phyloP scores from a whole-genome alignment of 2,329 filamentous ascomycete species.

The Apiospora kogelbergensis region DNA sequence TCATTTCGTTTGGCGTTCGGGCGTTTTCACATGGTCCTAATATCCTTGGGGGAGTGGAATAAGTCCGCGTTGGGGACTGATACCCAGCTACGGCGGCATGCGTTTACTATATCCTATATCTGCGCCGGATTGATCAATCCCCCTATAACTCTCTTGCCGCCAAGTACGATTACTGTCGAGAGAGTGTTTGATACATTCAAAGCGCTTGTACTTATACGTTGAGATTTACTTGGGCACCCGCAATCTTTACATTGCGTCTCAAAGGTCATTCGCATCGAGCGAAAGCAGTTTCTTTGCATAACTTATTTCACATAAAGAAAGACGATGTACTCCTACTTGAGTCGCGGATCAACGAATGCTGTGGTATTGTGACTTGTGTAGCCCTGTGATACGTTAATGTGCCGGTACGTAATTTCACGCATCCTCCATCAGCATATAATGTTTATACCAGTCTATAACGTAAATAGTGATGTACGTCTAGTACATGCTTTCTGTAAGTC shows the following conservation, averaged over 20 bases:
- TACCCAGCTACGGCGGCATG: not conserved
- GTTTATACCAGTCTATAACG: no score
- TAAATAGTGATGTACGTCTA: not conserved
- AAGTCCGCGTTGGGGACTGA: not conserved
- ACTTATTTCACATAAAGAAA: not conserved
- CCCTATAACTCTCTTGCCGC: not conserved
- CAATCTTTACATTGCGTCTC: not conserved
- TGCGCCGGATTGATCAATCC: not conserved
- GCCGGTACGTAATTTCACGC: no score
- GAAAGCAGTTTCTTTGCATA: not conserved
- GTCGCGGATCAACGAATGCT: not conserved
- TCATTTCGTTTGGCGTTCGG: not conserved
- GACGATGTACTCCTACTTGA: not conserved
- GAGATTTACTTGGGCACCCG: not conserved
- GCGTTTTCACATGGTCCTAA: not conserved
- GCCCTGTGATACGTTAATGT: not conserved
- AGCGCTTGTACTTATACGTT: not conserved
- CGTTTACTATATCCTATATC: not conserved
- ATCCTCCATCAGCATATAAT: not conserved
- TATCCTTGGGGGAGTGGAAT: not conserved
- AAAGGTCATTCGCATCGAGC: not conserved
- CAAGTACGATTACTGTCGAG: not conserved
- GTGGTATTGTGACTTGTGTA: not conserved
- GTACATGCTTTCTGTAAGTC: not conserved
- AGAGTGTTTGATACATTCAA: not conserved